These are phyloP conservation scores for Cordyceps tenuipes DNA, from an alignment of 2,329 filamentous ascomycete genomes.

Conservation along the genomic window DNA sequence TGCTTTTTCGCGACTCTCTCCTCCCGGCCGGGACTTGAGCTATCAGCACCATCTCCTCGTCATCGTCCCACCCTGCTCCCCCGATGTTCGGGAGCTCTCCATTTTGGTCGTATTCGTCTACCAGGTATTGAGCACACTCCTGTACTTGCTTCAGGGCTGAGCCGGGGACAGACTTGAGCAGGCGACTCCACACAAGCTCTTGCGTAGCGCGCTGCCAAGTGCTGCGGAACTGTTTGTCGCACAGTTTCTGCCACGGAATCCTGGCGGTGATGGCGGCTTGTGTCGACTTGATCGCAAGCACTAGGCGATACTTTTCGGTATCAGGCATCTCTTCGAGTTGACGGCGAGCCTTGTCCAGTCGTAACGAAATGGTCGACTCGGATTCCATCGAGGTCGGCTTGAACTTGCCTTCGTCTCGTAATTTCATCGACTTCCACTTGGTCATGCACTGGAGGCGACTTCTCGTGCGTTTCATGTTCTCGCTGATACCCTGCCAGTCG, in stretches of 20 bases:
- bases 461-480: conserved; percentile 51
- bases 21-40: not conserved
- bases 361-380: conserved; percentile 31
- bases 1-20: conserved; percentile 14
- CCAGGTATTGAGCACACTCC: conserved; percentile 28
- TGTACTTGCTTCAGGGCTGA: conserved; percentile 24
- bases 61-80: conserved; percentile 23
- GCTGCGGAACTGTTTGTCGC: conserved; percentile 31
- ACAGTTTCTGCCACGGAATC: conserved; percentile 42
- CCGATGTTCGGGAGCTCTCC: conserved; percentile 26
- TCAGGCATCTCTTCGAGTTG: conserved; percentile 34
- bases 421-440: conserved; percentile 52
- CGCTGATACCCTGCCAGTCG: conserved; percentile 58
- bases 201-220: conserved; percentile 30
- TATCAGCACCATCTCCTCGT: conserved; percentile 26
- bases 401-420: conserved; percentile 26
- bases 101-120: conserved; percentile 26
- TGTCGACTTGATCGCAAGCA: conserved; percentile 34
- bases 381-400: conserved; percentile 24
- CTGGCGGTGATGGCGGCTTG: conserved; percentile 26
- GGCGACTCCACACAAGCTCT: conserved; percentile 31
- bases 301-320: conserved; percentile 36
- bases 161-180: conserved; percentile 27
- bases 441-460: conserved; percentile 58
- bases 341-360: conserved; percentile 33